Percentiles rank a stretch among this genome's conserved stretches.
These are phyloP conservation scores for Chlorella ohadii DNA, from an alignment of 139 green algal genomes.

Conservation along the genomic window DNA sequence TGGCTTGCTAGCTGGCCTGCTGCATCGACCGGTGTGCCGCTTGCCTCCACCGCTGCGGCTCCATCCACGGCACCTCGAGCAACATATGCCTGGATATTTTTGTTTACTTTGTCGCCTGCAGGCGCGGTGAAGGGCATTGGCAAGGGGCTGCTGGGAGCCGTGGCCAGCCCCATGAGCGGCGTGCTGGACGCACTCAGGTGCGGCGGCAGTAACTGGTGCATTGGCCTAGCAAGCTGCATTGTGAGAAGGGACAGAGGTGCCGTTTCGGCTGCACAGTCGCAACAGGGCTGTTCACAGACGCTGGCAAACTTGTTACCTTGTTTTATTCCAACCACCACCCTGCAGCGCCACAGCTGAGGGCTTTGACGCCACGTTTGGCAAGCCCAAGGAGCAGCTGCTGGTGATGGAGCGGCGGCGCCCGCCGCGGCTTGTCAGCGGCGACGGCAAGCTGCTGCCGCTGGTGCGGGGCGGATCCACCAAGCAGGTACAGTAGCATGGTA, in stretches of 20 bases:
- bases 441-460: constrained; percentile 77
- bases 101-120: background rate
- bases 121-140: constrained; percentile 65
- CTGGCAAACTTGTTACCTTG: too few species aligned
- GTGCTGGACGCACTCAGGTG: constrained; percentile 69
- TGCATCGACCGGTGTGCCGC: too few species aligned
- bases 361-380: constrained; percentile 69
- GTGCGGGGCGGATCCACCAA: constrained; percentile 26
- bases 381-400: constrained; percentile 45
- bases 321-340: too few species aligned
- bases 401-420: constrained; percentile 58
- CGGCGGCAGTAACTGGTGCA: background rate
- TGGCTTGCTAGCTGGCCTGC: too few species aligned
- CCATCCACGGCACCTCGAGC: too few species aligned
- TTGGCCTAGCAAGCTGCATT: too few species aligned
- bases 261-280: too few species aligned
- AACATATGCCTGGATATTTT: too few species aligned
- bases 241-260: too few species aligned
- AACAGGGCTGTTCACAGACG: too few species aligned
- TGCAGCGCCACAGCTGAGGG: constrained; percentile 62
- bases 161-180: constrained; percentile 80
- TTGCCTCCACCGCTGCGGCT: too few species aligned
- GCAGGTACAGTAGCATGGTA: background rate
- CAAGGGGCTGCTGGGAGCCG: constrained; percentile 82
- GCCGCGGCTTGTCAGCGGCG: constrained; percentile 77